Conservation (phyloP, 805 yeast species). For the Wickerhamiella parazyma region DNA sequence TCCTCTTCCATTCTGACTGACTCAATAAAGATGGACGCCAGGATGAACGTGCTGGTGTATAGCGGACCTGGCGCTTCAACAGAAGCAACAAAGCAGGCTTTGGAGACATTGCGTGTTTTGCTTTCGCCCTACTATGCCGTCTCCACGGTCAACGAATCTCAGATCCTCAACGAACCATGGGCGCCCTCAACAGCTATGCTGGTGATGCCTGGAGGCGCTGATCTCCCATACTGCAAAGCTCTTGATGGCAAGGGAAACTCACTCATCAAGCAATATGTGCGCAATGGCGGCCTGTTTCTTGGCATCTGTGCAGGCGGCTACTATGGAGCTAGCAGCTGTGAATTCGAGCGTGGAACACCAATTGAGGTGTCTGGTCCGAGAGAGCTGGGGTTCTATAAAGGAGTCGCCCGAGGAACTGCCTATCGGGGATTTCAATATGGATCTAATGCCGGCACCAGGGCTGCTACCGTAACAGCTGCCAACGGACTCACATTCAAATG, state of each 20-base stretch:
- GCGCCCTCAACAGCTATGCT: conserved; percentile 57
- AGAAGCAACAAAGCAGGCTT: conserved; percentile 72
- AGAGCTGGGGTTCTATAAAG: conserved; percentile 73
- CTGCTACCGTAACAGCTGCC: conserved; percentile 27
- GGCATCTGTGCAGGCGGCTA: conserved; percentile 97
- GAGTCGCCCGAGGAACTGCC: conserved; percentile 69
- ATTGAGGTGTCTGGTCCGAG: conserved; percentile 80
- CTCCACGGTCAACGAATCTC: conserved; percentile 46
- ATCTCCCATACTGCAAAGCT: conserved; percentile 63
- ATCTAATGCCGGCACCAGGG: conserved; percentile 61
- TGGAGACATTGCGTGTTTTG: conserved; percentile 58
- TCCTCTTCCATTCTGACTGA: conserved; percentile 2
- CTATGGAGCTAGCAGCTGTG: conserved; percentile 59
- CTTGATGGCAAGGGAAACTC: conserved; percentile 59
- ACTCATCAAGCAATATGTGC: conserved; percentile 47
- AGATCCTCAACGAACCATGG: conserved; percentile 80
- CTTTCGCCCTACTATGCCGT: conserved; percentile 87
- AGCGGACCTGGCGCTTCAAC: conserved; percentile 74
- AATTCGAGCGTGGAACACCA: conserved; percentile 63
- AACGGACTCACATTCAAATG: conserved; percentile 12
- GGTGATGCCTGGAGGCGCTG: conserved; percentile 96
- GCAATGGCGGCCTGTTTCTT: conserved; percentile 65
- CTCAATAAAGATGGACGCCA: conserved; percentile 26
- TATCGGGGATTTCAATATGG: conserved; percentile 69
- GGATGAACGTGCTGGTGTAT: conserved; percentile 65